phyloP scores from a whole-genome alignment of 2,329 filamentous ascomycete genomes.

The Diaporthe helianthi region DNA sequence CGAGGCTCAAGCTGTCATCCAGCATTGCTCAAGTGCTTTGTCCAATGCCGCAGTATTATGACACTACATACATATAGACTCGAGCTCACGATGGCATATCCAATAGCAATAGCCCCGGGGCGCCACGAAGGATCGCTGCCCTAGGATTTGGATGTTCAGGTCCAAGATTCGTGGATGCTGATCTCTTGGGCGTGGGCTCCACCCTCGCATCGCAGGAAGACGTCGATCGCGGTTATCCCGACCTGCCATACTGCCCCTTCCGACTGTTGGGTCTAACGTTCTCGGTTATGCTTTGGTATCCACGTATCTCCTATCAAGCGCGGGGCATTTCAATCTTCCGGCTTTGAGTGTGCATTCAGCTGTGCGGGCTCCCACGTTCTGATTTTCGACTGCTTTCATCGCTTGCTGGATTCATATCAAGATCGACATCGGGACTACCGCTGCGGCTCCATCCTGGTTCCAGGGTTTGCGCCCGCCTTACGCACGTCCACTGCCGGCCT shows the following conservation, averaged over 20 bases:
- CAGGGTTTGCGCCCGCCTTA: slow-evolving; percentile 8
- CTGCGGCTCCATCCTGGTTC: slow-evolving; percentile 7
- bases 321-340: slow-evolving; percentile 17
- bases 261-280: slow-evolving; percentile 17
- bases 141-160: slow-evolving; percentile 14
- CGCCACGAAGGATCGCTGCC: slow-evolving; percentile 14
- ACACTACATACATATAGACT: no score
- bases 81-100: slow-evolving; percentile 15
- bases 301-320: background rate
- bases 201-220: background rate
- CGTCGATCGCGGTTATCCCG: slow-evolving; percentile 15
- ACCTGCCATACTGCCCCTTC: slow-evolving; percentile 8
- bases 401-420: background rate
- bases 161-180: slow-evolving; percentile 11
- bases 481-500: background rate
- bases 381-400: slow-evolving; percentile 5
- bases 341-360: background rate
- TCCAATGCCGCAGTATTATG: background rate
- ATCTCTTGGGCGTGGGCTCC: slow-evolving; percentile 1
- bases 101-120: background rate
- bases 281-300: slow-evolving; percentile 11
- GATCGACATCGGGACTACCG: slow-evolving; percentile 25
- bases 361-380: slow-evolving; percentile 4
- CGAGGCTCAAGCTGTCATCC: no score
- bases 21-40: no score